phyloP scores from a whole-genome alignment of 108 stramenopile genomes.

The Nitzschia sp. region DNA sequence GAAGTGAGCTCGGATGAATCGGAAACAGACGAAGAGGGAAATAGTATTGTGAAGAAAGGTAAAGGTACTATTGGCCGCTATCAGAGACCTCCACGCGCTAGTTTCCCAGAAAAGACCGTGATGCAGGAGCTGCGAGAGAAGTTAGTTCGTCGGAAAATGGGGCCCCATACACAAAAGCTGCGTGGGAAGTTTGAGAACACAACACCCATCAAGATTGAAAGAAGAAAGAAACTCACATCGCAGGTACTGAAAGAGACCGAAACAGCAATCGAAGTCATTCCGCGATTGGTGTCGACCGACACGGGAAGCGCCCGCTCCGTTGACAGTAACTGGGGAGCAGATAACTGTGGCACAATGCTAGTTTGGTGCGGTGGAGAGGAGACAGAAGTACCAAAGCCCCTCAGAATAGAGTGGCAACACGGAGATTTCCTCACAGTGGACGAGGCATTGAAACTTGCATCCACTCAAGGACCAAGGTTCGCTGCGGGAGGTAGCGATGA shows the following conservation, averaged over 20 bases:
- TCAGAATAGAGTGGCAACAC: background rate
- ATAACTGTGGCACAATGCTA: slow-evolving; percentile 1
- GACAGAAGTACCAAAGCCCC: background rate
- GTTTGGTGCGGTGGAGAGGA: background rate
- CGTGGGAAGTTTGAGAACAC: background rate
- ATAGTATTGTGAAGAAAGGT: slow-evolving; percentile 11
- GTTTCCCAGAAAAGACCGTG: background rate
- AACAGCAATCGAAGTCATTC: background rate
- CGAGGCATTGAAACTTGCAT: slow-evolving; percentile 4
- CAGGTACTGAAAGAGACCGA: background rate
- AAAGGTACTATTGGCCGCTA: background rate
- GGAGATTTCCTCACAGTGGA: background rate
- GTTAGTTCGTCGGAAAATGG: background rate
- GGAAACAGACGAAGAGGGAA: slow-evolving; percentile 1
- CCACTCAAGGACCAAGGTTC: background rate
- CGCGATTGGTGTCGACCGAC: background rate
- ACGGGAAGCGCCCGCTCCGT: background rate
- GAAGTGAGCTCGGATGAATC: background rate
- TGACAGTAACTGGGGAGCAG: background rate
- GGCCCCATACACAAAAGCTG: too few species aligned
- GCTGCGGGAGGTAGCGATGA: too few species aligned
- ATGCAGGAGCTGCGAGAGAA: slow-evolving; percentile 8
- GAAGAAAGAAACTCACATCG: background rate
- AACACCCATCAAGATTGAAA: background rate
- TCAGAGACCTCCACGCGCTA: background rate